Conservation (phyloP, 2,329 filamentous ascomycete species). For the Phialophora macrospora region DNA sequence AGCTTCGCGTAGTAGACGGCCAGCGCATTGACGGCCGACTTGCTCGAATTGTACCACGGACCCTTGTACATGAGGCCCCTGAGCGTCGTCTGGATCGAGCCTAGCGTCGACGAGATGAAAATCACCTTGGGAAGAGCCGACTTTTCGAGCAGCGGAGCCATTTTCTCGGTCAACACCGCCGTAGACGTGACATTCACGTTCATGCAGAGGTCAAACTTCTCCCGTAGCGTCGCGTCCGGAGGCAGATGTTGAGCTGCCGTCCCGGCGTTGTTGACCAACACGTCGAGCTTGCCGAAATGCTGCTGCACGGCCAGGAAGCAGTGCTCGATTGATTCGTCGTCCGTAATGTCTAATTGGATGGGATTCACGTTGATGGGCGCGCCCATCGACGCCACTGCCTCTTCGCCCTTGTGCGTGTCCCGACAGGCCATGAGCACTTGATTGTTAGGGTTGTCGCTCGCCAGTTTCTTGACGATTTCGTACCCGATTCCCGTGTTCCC, state of each 20-base stretch:
- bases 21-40: slow-evolving; percentile 35
- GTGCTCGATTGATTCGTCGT: slow-evolving; percentile 43
- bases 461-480: slow-evolving; percentile 38
- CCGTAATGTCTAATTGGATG: slow-evolving; percentile 46
- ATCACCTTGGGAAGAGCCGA: slow-evolving; percentile 35
- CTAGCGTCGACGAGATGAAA: slow-evolving; percentile 32
- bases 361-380: slow-evolving; percentile 40
- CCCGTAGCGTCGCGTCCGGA: slow-evolving; percentile 26
- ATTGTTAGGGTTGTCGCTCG: slow-evolving; percentile 44
- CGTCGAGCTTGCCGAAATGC: slow-evolving; percentile 44
- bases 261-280: slow-evolving; percentile 48
- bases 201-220: slow-evolving; percentile 38
- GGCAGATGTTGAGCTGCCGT: slow-evolving; percentile 33
- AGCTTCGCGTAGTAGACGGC: slow-evolving; percentile 34
- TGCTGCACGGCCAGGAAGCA: slow-evolving; percentile 42
- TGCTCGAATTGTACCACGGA: slow-evolving; percentile 33
- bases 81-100: slow-evolving; percentile 28
- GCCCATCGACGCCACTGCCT: slow-evolving; percentile 39
- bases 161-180: slow-evolving; percentile 34
- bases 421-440: slow-evolving; percentile 43
- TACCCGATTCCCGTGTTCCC: slow-evolving; percentile 35
- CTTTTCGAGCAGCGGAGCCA: slow-evolving; percentile 35
- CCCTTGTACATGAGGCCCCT: slow-evolving; percentile 17
- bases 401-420: slow-evolving; percentile 46
- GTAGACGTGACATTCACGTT: slow-evolving; percentile 40